Conservation (phyloP, 345 rosid genomes). For the Eutrema heterophyllum region DNA sequence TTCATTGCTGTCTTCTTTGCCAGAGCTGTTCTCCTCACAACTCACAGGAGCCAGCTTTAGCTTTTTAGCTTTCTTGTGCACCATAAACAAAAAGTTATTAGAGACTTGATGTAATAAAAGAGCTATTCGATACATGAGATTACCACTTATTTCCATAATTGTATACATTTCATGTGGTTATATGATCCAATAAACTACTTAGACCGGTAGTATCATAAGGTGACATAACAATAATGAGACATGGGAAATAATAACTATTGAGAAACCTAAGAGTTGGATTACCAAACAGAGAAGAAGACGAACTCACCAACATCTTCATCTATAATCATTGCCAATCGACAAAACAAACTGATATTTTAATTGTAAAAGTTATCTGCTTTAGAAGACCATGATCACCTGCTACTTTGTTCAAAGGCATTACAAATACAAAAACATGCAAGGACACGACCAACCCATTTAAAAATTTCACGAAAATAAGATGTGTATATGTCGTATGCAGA, state of each 20-base stretch:
- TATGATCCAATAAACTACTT: background rate
- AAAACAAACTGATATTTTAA: background rate
- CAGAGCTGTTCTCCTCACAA: conserved; percentile 13
- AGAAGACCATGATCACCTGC: background rate
- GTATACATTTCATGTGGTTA: background rate
- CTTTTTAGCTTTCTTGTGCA: conserved; percentile 22
- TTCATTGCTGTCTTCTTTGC: conserved; percentile 15
- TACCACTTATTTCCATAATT: background rate
- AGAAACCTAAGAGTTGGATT: background rate
- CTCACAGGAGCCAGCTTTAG: conserved; percentile 14
- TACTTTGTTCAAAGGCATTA: conserved; percentile 4
- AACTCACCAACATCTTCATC: conserved; percentile 21
- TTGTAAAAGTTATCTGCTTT: conserved; percentile 4
- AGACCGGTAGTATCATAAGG: background rate
- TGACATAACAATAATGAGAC: background rate
- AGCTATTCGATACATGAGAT: conserved; percentile 3
- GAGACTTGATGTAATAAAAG: conserved; percentile 2
- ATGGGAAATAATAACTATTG: background rate
- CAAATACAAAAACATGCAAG: background rate
- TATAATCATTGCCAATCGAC: conserved; percentile 30
- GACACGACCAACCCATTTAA: background rate
- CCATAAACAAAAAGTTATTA: background rate
- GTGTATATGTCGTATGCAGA: conserved; percentile 1
- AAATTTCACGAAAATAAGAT: background rate
- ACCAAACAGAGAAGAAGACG: background rate